Evolutionary conservation across 1,284 basidiomycete genomes (phyloP).

Genomic region (Rhodotorula sp.): DNA sequence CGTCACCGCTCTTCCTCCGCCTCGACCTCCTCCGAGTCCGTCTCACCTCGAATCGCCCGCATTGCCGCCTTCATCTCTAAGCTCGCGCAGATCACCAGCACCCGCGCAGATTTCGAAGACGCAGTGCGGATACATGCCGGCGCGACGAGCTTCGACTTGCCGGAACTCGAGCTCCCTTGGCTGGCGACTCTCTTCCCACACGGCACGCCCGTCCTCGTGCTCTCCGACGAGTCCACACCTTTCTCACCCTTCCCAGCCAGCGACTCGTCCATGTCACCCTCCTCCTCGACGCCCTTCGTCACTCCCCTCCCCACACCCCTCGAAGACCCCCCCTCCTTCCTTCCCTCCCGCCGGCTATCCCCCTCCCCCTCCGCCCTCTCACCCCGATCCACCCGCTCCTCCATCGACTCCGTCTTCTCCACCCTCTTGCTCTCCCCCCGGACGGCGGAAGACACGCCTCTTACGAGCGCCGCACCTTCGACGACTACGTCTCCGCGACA

Average conservation of each 20-base stretch:
- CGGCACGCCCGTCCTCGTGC: background rate
- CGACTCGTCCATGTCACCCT: background rate
- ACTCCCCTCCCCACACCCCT: no score
- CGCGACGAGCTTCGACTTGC: background rate
- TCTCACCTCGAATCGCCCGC: constrained; percentile 10
- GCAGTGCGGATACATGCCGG: background rate
- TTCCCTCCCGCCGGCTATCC: no score
- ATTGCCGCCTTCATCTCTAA: constrained; percentile 5
- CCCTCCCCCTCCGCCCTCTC: no score
- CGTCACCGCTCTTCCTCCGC: background rate
- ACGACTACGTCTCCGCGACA: no score
- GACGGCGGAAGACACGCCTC: no score
- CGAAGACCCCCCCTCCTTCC: no score
- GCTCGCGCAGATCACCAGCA: background rate
- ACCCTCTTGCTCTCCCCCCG: no score
- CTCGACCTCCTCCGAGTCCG: background rate
- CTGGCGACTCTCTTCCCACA: constrained; percentile 6
- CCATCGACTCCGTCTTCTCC: no score
- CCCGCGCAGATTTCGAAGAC: no score
- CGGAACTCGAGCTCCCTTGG: constrained; percentile 2
- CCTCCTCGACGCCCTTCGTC: background rate
- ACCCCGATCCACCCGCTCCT: no score
- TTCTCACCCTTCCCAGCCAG: no score
- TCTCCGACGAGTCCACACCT: background rate
- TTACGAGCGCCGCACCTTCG: no score